Conservation (phyloP, 2,329 filamentous ascomycete species). For the Penicillium sp. region DNA sequence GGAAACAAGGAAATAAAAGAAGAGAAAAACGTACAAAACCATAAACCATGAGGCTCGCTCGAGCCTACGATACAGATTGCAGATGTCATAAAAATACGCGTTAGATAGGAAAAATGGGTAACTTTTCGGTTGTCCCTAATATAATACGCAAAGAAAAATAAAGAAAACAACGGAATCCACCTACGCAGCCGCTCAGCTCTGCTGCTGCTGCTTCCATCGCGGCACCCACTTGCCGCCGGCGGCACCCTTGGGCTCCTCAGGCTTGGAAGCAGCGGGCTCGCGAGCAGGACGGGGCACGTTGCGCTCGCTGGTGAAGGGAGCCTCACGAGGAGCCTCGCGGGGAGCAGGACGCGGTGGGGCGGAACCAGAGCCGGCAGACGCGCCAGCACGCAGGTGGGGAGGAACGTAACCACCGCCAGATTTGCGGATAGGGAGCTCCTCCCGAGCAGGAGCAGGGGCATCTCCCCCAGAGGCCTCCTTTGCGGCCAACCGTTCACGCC, state of each 20-base stretch:
- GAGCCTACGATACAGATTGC: slow-evolving; percentile 26
- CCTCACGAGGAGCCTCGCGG: slow-evolving; percentile 16
- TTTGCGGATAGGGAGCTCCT: slow-evolving; percentile 28
- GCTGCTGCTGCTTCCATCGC: slow-evolving; percentile 37
- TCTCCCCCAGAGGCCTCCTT: slow-evolving; percentile 37
- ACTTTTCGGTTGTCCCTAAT: slow-evolving; percentile 23
- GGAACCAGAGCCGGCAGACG: slow-evolving; percentile 23
- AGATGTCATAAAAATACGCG: slow-evolving; percentile 25
- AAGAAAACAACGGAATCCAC: no score
- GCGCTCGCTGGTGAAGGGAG: slow-evolving; percentile 29
- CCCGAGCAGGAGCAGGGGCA: slow-evolving; percentile 17
- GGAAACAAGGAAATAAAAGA: slow-evolving; percentile 13
- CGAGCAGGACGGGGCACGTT: slow-evolving; percentile 31
- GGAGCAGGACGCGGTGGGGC: slow-evolving; percentile 27
- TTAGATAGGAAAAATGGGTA: slow-evolving; percentile 22
- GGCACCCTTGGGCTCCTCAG: slow-evolving; percentile 28
- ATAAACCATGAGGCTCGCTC: slow-evolving; percentile 10
- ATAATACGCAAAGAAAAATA: slow-evolving; percentile 19
- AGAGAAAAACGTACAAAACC: slow-evolving; percentile 15
- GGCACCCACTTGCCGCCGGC: slow-evolving; percentile 34
- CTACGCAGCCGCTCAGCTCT: slow-evolving; percentile 25
- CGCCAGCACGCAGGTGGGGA: slow-evolving; percentile 37
- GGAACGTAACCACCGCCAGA: slow-evolving; percentile 38
- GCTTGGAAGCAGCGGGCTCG: slow-evolving; percentile 26
- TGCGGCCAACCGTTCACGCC: slow-evolving; percentile 57